A percentile compares a stretch with the other conserved stretches of the same genome.
Conservation (phyloP, 108 stramenopile species). For the Licmophora abbreviata region DNA sequence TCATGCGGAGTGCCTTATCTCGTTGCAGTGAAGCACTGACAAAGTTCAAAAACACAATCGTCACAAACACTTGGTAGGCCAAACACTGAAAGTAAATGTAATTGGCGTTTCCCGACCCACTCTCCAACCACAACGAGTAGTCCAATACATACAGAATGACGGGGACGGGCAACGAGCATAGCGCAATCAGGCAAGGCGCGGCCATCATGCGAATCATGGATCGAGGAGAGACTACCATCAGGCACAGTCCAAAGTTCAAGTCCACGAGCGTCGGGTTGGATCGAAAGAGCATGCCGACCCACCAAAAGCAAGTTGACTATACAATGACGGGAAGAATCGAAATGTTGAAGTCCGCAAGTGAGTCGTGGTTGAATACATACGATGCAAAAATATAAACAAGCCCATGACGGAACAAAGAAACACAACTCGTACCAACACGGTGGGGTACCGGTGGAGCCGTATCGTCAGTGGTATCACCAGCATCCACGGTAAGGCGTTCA, state of each 20-base stretch:
- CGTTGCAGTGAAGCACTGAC: constrained; percentile 30
- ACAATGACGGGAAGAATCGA: constrained; percentile 2
- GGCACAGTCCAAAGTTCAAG: constrained; percentile 39
- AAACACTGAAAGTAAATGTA: constrained; percentile 80
- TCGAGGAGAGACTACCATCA: constrained; percentile 41
- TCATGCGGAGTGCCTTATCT: constrained; percentile 26
- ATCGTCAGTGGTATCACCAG: constrained; percentile 48
- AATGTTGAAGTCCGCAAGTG: not conserved
- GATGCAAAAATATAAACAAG: too few relatives aligned
- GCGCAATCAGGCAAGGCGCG: constrained; percentile 29
- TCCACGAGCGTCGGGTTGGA: constrained; percentile 54
- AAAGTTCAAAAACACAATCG: constrained; percentile 27
- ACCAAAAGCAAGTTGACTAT: constrained; percentile 35
- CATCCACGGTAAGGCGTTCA: constrained; percentile 41
- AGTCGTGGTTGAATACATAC: constrained; percentile 9
- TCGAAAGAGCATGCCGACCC: constrained; percentile 49
- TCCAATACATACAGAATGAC: constrained; percentile 50
- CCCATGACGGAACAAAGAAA: too few relatives aligned
- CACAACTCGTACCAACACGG: constrained; percentile 57
- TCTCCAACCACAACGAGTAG: constrained; percentile 63
- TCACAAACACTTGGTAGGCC: constrained; percentile 62
- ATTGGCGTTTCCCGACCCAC: constrained; percentile 73
- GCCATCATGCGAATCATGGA: constrained; percentile 47
- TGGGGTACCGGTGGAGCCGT: constrained; percentile 55
- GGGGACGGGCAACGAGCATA: constrained; percentile 53